Percentiles rank a stretch among this genome's conserved stretches.
Evolutionary conservation across 768 basidiomycete genomes (phyloP).

Genomic region (Saitozyma podzolica): DNA sequence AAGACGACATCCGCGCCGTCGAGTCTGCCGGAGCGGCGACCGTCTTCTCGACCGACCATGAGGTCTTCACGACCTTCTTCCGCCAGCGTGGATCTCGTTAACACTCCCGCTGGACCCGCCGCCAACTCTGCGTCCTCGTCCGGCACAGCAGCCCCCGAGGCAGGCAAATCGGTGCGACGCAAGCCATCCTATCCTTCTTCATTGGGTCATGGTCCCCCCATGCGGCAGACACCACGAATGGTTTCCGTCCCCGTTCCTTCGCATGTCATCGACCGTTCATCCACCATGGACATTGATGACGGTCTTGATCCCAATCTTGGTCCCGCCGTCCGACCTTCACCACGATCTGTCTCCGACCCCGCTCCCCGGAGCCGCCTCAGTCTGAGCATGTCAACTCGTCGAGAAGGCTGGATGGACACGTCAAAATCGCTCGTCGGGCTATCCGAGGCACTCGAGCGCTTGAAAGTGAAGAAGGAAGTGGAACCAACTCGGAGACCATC

Average conservation of each 20-base stretch:
- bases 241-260: conserved; percentile 38
- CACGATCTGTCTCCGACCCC: conserved; percentile 42
- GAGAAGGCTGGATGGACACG: conserved; percentile 26
- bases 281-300: conserved; percentile 6
- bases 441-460: conserved; percentile 34
- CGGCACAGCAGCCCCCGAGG: not conserved
- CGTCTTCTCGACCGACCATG: conserved; percentile 20
- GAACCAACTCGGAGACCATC: conserved; percentile 10
- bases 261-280: conserved; percentile 11
- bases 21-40: conserved; percentile 24
- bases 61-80: not conserved
- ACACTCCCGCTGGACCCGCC: conserved; percentile 3
- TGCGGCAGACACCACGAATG: conserved; percentile 29
- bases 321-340: conserved; percentile 10
- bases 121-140: not conserved
- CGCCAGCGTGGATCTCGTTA: not conserved
- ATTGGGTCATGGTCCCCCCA: conserved; percentile 35
- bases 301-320: not conserved
- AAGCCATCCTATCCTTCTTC: conserved; percentile 47
- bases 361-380: conserved; percentile 8
- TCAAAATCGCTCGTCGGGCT: conserved; percentile 31
- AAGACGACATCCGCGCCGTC: not conserved
- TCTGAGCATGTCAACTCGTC: conserved; percentile 22
- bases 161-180: conserved; percentile 14
- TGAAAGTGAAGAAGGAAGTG: conserved; percentile 28